Percentiles rank a stretch among this genome's conserved stretches.
phyloP scores from a whole-genome alignment of 176 grass and related monocot species.

The Guadua angustifolia region DNA sequence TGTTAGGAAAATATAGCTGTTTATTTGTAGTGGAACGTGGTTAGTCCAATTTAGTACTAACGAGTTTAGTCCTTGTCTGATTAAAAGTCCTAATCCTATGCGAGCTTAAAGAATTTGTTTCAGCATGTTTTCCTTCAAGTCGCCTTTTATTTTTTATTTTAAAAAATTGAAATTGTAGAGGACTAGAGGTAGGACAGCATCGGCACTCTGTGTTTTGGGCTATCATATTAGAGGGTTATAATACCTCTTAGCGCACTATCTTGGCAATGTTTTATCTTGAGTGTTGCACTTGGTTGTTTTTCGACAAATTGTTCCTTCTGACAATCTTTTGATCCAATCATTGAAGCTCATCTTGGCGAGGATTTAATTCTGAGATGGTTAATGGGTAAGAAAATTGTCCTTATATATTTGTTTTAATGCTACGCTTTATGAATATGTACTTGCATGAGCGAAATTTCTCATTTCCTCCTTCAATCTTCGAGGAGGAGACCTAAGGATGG shows the following conservation, averaged over 20 bases:
- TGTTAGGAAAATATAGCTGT: not conserved
- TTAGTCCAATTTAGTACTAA: constrained; percentile 6
- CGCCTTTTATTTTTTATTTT: not conserved
- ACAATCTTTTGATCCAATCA: constrained; percentile 97
- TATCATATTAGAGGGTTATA: not conserved
- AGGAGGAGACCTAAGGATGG: too few species aligned
- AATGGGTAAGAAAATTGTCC: constrained; percentile 62
- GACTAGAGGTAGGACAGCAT: too few species aligned
- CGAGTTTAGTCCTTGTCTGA: too few species aligned
- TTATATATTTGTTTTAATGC: too few species aligned
- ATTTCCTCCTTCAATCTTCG: too few species aligned
- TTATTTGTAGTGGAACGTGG: not conserved
- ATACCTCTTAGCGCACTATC: not conserved
- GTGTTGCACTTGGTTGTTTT: constrained; percentile 4
- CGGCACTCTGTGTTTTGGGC: not conserved
- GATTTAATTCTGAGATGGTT: constrained; percentile 94
- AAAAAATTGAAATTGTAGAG: too few species aligned
- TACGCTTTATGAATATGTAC: too few species aligned
- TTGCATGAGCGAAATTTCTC: too few species aligned
- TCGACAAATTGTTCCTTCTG: constrained; percentile 41
- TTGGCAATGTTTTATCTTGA: constrained; percentile 21
- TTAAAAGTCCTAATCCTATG: too few species aligned
- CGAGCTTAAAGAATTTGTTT: constrained; percentile 23
- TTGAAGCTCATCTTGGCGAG: constrained; percentile 59
- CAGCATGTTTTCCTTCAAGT: constrained; percentile 2